Evolutionary conservation across 441 rosid genomes (phyloP).

Genomic region (Populus hybrid): DNA sequence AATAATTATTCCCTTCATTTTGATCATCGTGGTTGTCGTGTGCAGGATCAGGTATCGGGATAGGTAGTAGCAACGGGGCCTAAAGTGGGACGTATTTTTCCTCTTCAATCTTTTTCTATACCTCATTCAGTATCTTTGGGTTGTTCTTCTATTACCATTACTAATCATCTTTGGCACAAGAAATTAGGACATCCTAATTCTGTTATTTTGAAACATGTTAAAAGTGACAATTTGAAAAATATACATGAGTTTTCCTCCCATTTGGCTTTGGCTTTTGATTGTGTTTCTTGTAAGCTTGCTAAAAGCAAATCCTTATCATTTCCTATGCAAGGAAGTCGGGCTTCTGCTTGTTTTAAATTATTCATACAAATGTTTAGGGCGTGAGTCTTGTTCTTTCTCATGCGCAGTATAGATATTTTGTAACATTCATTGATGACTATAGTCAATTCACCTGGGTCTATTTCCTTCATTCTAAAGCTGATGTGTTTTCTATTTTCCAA

Average conservation of each 20-base stretch:
- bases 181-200: not conserved
- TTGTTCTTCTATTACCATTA: not conserved
- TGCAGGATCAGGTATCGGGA: too few species aligned
- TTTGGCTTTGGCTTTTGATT: not conserved
- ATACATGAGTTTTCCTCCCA: not conserved
- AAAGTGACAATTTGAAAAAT: not conserved
- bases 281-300: not conserved
- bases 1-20: too few species aligned
- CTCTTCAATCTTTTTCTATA: too few species aligned
- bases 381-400: slow-evolving; percentile 1
- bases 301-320: not conserved
- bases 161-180: not conserved
- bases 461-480: too few species aligned
- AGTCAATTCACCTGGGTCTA: too few species aligned
- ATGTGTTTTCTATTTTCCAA: too few species aligned
- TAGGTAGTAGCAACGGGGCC: too few species aligned
- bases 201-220: not conserved
- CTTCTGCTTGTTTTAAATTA: not conserved
- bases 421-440: not conserved
- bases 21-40: too few species aligned
- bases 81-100: too few species aligned
- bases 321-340: not conserved
- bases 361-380: slow-evolving; percentile 5
- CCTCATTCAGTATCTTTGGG: not conserved
- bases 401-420: slow-evolving; percentile 5